Evolutionary conservation across 208 protist genomes (phyloP), one percentile per base, ranked within the genome.

Genomic region (Lotmaria passim): DNA sequence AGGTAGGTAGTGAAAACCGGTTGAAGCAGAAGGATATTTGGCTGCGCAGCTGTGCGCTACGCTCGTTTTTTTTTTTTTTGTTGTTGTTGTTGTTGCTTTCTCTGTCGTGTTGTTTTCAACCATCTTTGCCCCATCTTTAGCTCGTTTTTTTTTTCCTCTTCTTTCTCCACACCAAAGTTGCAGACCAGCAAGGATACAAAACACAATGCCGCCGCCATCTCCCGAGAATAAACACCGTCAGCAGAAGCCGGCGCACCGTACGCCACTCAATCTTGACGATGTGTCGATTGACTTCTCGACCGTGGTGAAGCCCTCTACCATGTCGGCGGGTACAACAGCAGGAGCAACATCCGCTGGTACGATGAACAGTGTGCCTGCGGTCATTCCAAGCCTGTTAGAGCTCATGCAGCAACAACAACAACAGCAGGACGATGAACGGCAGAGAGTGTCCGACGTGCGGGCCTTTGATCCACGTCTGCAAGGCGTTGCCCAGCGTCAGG

Each of bases 211-310:
- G 23, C 52, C 52, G 43, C 52, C 30, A n/a, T 33, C 34, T 14
- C 33, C 52, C n/a, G n/a, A n/a, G n/a, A n/a, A n/a, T n/a, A n/a
- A n/a, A n/a, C n/a, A n/a, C n/a, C n/a, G n/a, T n/a, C n/a, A n/a
- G 26, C 59, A 50, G 8, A 55, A 50, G 21, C 60, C 36, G 19
- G 50, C 43, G 11, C 63, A 71, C 33, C 71, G 77, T 10, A 55
- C 53, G 39, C 72, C 85, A 5, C 66, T 93, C 11, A 74, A 53
- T 57, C 81, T 94, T 36, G 86, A 91, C 24, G 63, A 89, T 75
- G 79, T 83, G 50, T 78, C 75, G 7, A 91, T 94, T 70, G 89
- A 94, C 77, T 94, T 93, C 66, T 91, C 89, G 5, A 30, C 41
- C 19, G 34, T 43, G 7, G 44, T 41, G 21, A 48, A 23, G 14